These are phyloP conservation scores for Cercospora sp. DNA, from an alignment of 2,329 filamentous ascomycete genomes.

Conservation along the genomic window DNA sequence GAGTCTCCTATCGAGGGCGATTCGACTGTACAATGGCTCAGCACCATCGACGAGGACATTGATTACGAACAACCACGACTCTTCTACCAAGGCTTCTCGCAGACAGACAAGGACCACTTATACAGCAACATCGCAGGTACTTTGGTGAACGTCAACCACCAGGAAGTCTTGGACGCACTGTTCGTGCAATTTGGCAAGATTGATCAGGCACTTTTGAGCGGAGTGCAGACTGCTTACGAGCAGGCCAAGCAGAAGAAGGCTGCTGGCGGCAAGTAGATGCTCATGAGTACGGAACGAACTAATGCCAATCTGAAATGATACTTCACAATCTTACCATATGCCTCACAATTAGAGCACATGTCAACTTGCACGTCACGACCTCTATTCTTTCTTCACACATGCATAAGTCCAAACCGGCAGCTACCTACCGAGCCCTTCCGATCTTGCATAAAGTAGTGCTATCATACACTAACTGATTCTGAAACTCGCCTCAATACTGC, in stretches of 20 bases:
- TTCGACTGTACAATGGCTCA: constrained; percentile 30
- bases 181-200: constrained; percentile 31
- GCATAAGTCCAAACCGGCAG: not conserved
- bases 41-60: constrained; percentile 31
- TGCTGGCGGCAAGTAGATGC: not conserved
- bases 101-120: constrained; percentile 32
- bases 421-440: not conserved
- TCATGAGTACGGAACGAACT: not conserved
- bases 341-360: too few species aligned
- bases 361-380: too few species aligned
- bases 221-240: constrained; percentile 25
- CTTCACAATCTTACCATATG: too few species aligned
- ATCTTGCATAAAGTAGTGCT: not conserved
- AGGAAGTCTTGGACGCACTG: constrained; percentile 29
- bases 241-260: constrained; percentile 5
- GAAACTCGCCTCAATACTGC: not conserved
- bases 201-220: constrained; percentile 19
- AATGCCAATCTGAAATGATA: too few species aligned
- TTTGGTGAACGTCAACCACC: constrained; percentile 33
- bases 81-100: constrained; percentile 33
- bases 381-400: not conserved
- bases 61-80: constrained; percentile 36
- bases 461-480: not conserved
- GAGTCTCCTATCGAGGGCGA: constrained; percentile 26
- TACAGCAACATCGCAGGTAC: constrained; percentile 37